A percentile compares a stretch with the other conserved stretches of the same genome.
These are phyloP conservation scores for Tricholoma hemisulphureum DNA, from an alignment of 768 basidiomycete genomes.

Conservation along the genomic window DNA sequence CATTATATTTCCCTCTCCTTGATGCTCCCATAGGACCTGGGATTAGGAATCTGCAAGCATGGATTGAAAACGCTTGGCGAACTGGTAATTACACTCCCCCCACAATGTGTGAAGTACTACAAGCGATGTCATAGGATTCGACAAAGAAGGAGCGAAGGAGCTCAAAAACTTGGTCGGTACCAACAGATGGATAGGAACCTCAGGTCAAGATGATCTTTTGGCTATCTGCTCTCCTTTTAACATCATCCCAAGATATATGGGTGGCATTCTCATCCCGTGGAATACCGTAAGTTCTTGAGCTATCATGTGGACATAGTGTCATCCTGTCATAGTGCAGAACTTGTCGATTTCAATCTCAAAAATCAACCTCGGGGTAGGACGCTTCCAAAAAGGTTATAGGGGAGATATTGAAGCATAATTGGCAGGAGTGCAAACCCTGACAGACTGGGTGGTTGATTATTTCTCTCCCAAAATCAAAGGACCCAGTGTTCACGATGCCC, in stretches of 20 bases:
- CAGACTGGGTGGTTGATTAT: constrained; percentile 75
- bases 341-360: constrained; percentile 64
- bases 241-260: constrained; percentile 56
- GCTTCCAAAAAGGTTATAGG: not conserved
- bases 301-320: not conserved
- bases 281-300: constrained; percentile 64
- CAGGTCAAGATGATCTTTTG: constrained; percentile 44
- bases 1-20: constrained; percentile 60
- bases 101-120: not conserved
- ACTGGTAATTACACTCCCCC: constrained; percentile 39
- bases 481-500: constrained; percentile 48
- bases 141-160: constrained; percentile 63
- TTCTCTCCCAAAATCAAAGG: constrained; percentile 45
- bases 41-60: constrained; percentile 68
- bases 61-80: constrained; percentile 83
- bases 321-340: constrained; percentile 42
- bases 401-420: not conserved
- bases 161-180: constrained; percentile 57
- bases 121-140: constrained; percentile 52
- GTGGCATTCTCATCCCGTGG: constrained; percentile 76
- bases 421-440: constrained; percentile 47
- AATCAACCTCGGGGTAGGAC: constrained; percentile 43
- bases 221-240: not conserved
- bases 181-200: constrained; percentile 78
- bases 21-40: constrained; percentile 60